These are phyloP conservation scores for Silene uniflora DNA, from an alignment of 148 eudicot species.

Conservation along the genomic window DNA sequence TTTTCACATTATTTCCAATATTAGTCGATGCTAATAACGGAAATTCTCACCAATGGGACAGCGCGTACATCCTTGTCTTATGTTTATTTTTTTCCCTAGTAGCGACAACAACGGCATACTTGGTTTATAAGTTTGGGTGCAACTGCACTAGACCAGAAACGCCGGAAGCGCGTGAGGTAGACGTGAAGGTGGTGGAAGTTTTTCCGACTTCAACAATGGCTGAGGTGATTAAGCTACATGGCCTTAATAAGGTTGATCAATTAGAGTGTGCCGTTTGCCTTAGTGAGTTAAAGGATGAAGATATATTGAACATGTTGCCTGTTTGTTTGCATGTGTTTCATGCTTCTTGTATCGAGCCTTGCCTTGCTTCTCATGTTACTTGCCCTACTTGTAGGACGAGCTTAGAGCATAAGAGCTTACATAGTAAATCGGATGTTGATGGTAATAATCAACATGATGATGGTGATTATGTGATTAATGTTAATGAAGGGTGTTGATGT, in stretches of 20 bases:
- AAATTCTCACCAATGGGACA: conserved; percentile 9
- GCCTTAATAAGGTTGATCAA: conserved; percentile 22
- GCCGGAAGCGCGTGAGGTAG: conserved; percentile 27
- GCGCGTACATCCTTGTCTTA: conserved; percentile 16
- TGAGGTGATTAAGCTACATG: conserved; percentile 39
- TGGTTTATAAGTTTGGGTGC: conserved; percentile 4
- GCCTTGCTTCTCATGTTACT: conserved; percentile 39
- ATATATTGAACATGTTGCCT: conserved; percentile 32
- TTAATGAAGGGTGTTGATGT: too few species aligned
- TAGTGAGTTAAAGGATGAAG: conserved; percentile 38
- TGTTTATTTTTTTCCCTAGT: conserved; percentile 17
- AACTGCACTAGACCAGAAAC: neutral
- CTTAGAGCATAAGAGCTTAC: neutral
- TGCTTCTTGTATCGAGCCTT: conserved; percentile 37
- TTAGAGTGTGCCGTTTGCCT: conserved; percentile 54
- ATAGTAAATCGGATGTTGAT: neutral
- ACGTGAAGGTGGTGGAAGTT: conserved; percentile 28
- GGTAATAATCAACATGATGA: neutral
- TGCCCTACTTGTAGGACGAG: conserved; percentile 49
- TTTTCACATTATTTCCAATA: neutral
- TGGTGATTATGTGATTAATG: neutral
- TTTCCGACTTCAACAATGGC: conserved; percentile 37
- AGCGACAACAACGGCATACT: conserved; percentile 8
- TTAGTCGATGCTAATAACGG: neutral
- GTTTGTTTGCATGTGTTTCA: conserved; percentile 53